Percentiles rank a stretch among this genome's conserved stretches.
These are phyloP conservation scores for Pseudogymnoascus sp. DNA, from an alignment of 2,329 filamentous ascomycete genomes.

Conservation along the genomic window DNA sequence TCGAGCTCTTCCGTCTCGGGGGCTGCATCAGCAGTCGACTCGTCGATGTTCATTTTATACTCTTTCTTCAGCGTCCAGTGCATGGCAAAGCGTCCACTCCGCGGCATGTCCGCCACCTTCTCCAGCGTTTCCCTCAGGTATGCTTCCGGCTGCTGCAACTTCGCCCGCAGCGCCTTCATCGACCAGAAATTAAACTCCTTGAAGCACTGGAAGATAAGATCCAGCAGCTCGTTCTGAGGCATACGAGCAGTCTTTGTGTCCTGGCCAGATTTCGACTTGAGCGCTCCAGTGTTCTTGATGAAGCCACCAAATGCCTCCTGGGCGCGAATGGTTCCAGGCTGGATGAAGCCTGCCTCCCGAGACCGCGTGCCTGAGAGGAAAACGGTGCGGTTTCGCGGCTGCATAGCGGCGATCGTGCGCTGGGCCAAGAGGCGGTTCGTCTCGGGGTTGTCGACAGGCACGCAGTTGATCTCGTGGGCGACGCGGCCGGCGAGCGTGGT, in stretches of 20 bases:
- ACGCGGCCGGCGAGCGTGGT: slow-evolving; percentile 69
- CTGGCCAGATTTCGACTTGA: slow-evolving; percentile 55
- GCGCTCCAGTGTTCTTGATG: slow-evolving; percentile 44
- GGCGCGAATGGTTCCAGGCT: slow-evolving; percentile 44
- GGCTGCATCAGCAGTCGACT: slow-evolving; percentile 42
- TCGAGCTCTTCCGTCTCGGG: slow-evolving; percentile 33
- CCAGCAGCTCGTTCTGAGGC: slow-evolving; percentile 78
- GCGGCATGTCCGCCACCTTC: slow-evolving; percentile 74
- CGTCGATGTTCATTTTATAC: slow-evolving; percentile 50
- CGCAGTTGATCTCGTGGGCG: slow-evolving; percentile 67
- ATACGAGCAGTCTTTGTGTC: slow-evolving; percentile 87
- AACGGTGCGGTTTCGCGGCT: slow-evolving; percentile 50
- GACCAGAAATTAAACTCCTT: slow-evolving; percentile 84
- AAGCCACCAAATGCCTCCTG: slow-evolving; percentile 43
- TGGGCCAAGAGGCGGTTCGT: slow-evolving; percentile 55
- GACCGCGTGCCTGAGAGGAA: slow-evolving; percentile 20
- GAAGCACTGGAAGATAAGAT: slow-evolving; percentile 79
- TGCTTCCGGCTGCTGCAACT: slow-evolving; percentile 81
- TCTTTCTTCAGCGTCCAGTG: slow-evolving; percentile 75
- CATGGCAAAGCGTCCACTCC: slow-evolving; percentile 76
- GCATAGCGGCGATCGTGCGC: slow-evolving; percentile 52
- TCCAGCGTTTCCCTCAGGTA: slow-evolving; percentile 82
- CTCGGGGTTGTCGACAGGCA: slow-evolving; percentile 65
- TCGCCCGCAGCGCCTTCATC: slow-evolving; percentile 75
- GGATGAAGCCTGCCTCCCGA: slow-evolving; percentile 40